Evolutionary conservation across 192 early-diverging fungal genomes (phyloP).

Genomic region (Linnemannia zychae): DNA sequence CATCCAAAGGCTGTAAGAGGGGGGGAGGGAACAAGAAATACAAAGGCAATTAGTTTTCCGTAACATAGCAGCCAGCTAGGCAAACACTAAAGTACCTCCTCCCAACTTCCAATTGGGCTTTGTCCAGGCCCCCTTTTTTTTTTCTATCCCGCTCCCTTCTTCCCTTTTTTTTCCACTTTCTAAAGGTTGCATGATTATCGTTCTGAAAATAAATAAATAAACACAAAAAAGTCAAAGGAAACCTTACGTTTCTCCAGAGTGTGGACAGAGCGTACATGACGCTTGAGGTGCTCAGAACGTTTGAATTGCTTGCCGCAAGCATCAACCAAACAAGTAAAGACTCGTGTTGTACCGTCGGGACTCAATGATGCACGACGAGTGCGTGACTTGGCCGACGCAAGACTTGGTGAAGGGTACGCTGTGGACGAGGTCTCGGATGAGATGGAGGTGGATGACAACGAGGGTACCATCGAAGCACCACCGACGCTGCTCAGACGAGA

Average conservation of each 20-base stretch:
- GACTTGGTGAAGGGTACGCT: conserved; percentile 3
- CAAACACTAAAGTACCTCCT: neutral
- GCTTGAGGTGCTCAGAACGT: conserved; percentile 69
- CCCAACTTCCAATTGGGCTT: neutral
- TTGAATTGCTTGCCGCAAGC: conserved; percentile 67
- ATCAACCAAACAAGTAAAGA: conserved; percentile 61
- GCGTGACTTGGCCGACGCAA: neutral
- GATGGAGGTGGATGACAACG: conserved; percentile 38
- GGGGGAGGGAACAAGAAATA: neutral
- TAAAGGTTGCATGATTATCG: neutral
- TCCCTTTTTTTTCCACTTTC: neutral
- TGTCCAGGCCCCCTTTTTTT: neutral
- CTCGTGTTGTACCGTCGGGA: conserved; percentile 6
- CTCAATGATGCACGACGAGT: conserved; percentile 36
- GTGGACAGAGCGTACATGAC: conserved; percentile 71
- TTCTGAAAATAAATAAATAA: neutral
- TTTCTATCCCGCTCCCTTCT: neutral
- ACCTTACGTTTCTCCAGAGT: conserved; percentile 73
- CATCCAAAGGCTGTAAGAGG: conserved; percentile 61
- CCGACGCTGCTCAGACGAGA: neutral
- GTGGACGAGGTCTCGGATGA: conserved; percentile 19
- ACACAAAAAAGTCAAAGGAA: neutral
- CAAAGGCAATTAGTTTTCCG: neutral
- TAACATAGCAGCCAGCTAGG: neutral
- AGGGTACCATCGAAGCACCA: conserved; percentile 26